Percentiles rank a stretch among this genome's conserved stretches.
Conservation (phyloP, 345 rosid species). For the Leavenworthia alabamica region DNA sequence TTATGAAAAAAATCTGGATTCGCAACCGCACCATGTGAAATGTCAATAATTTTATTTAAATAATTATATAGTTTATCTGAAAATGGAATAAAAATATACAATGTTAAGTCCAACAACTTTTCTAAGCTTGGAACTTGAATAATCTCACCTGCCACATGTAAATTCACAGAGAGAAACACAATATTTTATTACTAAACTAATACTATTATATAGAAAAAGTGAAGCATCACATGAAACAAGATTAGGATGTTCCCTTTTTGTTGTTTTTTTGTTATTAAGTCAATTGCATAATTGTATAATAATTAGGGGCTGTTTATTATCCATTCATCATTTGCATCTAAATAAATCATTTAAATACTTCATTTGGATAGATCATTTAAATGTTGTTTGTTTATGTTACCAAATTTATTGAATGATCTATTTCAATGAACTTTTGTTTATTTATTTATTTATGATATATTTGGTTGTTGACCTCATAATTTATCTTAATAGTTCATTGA, state of each 20-base stretch:
- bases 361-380: no score
- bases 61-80: background rate
- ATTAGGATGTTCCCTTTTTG: constrained; percentile 5
- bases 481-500: no score
- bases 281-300: background rate
- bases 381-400: no score
- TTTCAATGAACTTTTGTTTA: no score
- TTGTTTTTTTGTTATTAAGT: background rate
- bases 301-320: no score
- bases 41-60: background rate
- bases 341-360: no score
- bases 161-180: background rate
- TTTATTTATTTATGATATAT: no score
- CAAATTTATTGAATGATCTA: no score
- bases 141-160: constrained; percentile 20
- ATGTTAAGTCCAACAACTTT: background rate
- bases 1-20: no score
- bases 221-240: constrained; percentile 22
- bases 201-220: background rate
- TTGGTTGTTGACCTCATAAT: no score
- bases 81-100: background rate
- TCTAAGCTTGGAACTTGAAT: constrained; percentile 24
- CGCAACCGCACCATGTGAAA: background rate
- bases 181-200: background rate
- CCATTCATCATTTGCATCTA: no score